phyloP scores from a whole-genome alignment of 371 early-diverging fungal genomes.

The Umbelopsis sp. region DNA sequence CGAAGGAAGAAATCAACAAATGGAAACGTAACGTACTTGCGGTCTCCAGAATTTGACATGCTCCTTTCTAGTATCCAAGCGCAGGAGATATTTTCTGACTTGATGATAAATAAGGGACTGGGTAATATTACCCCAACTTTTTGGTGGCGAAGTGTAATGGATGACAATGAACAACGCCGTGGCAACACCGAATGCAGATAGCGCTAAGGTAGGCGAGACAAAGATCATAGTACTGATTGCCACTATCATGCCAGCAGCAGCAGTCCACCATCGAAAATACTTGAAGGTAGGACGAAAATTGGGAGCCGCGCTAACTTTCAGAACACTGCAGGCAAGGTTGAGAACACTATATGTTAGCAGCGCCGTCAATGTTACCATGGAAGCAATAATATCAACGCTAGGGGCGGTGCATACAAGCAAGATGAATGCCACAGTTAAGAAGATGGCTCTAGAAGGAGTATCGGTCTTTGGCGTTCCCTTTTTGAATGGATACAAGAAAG shows the following conservation, averaged over 20 bases:
- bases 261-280: slow-evolving; percentile 66
- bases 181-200: slow-evolving; percentile 47
- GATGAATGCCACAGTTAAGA: slow-evolving; percentile 51
- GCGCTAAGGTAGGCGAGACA: slow-evolving; percentile 52
- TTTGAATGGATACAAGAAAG: slow-evolving; percentile 33
- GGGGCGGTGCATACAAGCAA: slow-evolving; percentile 59
- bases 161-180: slow-evolving; percentile 55
- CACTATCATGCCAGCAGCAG: slow-evolving; percentile 53
- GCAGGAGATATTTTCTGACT: slow-evolving; percentile 67
- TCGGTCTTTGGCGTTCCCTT: slow-evolving; percentile 39
- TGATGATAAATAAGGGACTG: slow-evolving; percentile 71
- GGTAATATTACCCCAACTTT: slow-evolving; percentile 69
- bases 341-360: slow-evolving; percentile 60
- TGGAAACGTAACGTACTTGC: slow-evolving; percentile 24
- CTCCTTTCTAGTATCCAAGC: slow-evolving; percentile 59
- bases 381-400: slow-evolving; percentile 63
- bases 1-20: no score
- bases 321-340: slow-evolving; percentile 65
- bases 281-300: slow-evolving; percentile 69
- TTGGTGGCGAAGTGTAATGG: slow-evolving; percentile 61
- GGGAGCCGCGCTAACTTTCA: slow-evolving; percentile 63
- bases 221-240: slow-evolving; percentile 53
- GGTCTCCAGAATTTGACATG: slow-evolving; percentile 74
- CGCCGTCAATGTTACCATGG: slow-evolving; percentile 61
- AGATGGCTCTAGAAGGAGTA: slow-evolving; percentile 45